Evolutionary conservation across 108 stramenopile species (phyloP).

Genomic region (Conticribra weissflogii): DNA sequence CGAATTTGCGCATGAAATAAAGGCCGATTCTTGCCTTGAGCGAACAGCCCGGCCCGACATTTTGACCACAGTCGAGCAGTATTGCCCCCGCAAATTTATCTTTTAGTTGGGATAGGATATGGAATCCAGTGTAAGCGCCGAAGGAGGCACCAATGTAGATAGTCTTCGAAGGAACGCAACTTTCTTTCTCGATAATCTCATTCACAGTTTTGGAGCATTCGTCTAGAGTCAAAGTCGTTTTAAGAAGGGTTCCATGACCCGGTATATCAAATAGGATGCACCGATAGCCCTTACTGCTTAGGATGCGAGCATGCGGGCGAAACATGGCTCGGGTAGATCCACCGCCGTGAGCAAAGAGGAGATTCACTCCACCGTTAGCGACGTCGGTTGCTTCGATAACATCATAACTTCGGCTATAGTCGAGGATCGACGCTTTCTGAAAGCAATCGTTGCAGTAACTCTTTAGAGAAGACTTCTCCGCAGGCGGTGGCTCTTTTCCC

Average conservation of each 20-base stretch:
- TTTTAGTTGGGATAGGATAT: conserved; percentile 45
- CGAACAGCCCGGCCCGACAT: conserved; percentile 58
- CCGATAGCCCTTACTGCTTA: conserved; percentile 17
- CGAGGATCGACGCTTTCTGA: conserved; percentile 48
- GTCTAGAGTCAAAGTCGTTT: conserved; percentile 46
- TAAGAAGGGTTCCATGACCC: conserved; percentile 55
- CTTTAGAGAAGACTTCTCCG: conserved; percentile 32
- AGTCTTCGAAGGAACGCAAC: conserved; percentile 10
- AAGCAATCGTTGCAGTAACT: conserved; percentile 51
- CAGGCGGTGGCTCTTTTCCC: background rate
- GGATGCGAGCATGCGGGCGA: conserved; percentile 25
- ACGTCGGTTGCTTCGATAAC: conserved; percentile 21
- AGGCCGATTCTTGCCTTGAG: conserved; percentile 58
- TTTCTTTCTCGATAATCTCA: conserved; percentile 35
- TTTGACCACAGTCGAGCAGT: conserved; percentile 63
- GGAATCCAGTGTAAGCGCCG: conserved; percentile 64
- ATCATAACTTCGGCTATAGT: conserved; percentile 51
- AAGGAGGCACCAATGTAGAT: conserved; percentile 61
- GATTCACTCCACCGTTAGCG: conserved; percentile 14
- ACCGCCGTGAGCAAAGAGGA: conserved; percentile 54
- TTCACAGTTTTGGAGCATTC: conserved; percentile 38
- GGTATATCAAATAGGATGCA: conserved; percentile 50
- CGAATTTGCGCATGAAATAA: conserved; percentile 30
- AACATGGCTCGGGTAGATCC: conserved; percentile 49
- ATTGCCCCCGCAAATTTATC: conserved; percentile 52